Conservation (phyloP, 768 basidiomycete genomes). For the Mycena epipterygia region DNA sequence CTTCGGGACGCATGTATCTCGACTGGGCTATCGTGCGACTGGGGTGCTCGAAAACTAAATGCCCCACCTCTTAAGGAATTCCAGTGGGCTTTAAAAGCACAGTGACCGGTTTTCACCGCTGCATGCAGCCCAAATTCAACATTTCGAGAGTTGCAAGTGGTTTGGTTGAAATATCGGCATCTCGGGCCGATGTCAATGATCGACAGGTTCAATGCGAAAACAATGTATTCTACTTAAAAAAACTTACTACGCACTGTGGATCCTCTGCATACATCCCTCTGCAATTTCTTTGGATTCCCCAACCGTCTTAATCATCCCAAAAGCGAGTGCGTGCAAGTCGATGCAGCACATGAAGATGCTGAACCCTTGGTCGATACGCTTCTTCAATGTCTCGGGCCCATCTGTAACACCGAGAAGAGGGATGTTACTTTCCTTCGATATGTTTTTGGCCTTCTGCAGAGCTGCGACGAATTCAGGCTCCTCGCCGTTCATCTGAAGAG, state of each 20-base stretch:
- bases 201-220: too few relatives aligned
- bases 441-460: neutral
- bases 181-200: too few relatives aligned
- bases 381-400: neutral
- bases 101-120: too few relatives aligned
- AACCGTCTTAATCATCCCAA: neutral
- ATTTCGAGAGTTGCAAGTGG: too few relatives aligned
- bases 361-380: constrained; percentile 2
- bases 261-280: neutral
- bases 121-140: too few relatives aligned
- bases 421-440: neutral
- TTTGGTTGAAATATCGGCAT: too few relatives aligned
- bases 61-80: neutral
- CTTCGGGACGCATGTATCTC: too few relatives aligned
- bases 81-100: too few relatives aligned
- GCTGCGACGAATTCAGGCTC: constrained; percentile 19
- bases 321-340: neutral
- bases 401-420: constrained; percentile 1
- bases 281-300: neutral
- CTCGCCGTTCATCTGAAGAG: neutral
- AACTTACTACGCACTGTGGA: too few relatives aligned
- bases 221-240: too few relatives aligned
- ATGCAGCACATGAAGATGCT: neutral
- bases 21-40: too few relatives aligned
- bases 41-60: too few relatives aligned